These are phyloP conservation scores for Pseudozyma pruni DNA, from an alignment of 1,284 basidiomycete genomes.

Conservation along the genomic window DNA sequence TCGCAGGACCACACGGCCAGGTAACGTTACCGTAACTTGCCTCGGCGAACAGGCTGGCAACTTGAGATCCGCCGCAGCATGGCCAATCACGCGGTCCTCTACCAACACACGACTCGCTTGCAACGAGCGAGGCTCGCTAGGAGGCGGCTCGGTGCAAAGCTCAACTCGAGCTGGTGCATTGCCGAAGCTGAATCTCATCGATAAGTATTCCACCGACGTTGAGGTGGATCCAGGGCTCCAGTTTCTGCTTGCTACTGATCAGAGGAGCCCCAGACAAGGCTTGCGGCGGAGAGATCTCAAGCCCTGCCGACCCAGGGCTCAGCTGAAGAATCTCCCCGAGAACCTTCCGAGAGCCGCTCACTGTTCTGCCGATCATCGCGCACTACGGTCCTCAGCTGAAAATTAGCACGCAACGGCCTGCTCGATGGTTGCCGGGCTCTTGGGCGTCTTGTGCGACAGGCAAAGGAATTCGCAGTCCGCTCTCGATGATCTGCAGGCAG, in stretches of 20 bases:
- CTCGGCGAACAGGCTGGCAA: too few species aligned
- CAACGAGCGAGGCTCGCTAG: slow-evolving; percentile 9
- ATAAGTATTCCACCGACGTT: not conserved
- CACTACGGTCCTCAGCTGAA: not conserved
- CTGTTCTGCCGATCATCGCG: slow-evolving; percentile 12
- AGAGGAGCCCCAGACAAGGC: slow-evolving; percentile 2
- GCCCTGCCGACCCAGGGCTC: too few species aligned
- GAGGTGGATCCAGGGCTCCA: too few species aligned
- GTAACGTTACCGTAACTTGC: too few species aligned
- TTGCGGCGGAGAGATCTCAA: not conserved
- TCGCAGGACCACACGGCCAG: too few species aligned
- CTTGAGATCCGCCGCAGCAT: too few species aligned
- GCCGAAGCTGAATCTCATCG: slow-evolving; percentile 6
- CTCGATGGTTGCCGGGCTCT: not conserved
- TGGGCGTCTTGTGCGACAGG: not conserved
- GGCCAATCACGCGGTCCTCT: not conserved
- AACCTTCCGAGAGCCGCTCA: slow-evolving; percentile 18
- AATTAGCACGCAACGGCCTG: too few species aligned
- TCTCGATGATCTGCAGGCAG: too few species aligned
- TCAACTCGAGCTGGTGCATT: slow-evolving; percentile 1
- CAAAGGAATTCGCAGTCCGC: slow-evolving; percentile 1
- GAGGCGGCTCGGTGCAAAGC: slow-evolving; percentile 18
- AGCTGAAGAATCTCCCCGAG: slow-evolving; percentile 31
- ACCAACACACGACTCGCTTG: slow-evolving; percentile 3
- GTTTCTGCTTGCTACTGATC: not conserved